Evolutionary conservation across 805 yeast species (phyloP), one percentile per base, ranked within the genome.

Genomic region (Osmozyma mogii): DNA sequence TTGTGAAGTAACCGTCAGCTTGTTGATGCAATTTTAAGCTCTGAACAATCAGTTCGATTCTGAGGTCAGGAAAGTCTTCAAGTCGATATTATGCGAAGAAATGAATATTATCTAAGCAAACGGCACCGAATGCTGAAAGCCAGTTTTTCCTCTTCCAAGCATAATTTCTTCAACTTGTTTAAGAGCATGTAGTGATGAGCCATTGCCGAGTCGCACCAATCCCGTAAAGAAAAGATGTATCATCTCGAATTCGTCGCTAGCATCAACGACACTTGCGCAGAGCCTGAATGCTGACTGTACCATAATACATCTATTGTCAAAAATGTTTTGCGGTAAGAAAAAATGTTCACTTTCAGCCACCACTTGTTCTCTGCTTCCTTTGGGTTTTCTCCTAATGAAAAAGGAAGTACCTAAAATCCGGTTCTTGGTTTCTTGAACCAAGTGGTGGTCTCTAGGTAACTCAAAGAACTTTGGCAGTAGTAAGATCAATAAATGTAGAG

Each of bases 231-330:
- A 57, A 5, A 57, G 38, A 32, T 58, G 54, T 16, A 57, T 30
- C 25, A 40, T 41, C 25, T 58, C 61, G 24, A 56, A 52, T 15
- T 46, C 45, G 13, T 31, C 34, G 9, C 50, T 57, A 11, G 45
- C 50, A 2, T 31, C 37, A 1, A 49, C 46, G 12, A 51, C 34
- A 3, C 43, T 41, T 6, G 44, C 34, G 12, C 49, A 40, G 4
- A 48, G 30, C 15, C 55, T 41, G 33, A 43, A 50, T 2, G 55
- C 37, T 10, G 56, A 43, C 32, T 56, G 61, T 17, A 54, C 41
- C 63, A 58, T 58, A 17, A 52, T 46, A n/a, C 56, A 46, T 20
- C 61, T 42, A 22, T 34, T 31, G 32, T 56, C 61, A 32, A 58
- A 57, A 14, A 41, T 27, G 9, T 37, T 41, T 10, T 25, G 29